Evolutionary conservation across 2,329 filamentous ascomycete genomes (phyloP).

Genomic region (Dactylellina leptospora): DNA sequence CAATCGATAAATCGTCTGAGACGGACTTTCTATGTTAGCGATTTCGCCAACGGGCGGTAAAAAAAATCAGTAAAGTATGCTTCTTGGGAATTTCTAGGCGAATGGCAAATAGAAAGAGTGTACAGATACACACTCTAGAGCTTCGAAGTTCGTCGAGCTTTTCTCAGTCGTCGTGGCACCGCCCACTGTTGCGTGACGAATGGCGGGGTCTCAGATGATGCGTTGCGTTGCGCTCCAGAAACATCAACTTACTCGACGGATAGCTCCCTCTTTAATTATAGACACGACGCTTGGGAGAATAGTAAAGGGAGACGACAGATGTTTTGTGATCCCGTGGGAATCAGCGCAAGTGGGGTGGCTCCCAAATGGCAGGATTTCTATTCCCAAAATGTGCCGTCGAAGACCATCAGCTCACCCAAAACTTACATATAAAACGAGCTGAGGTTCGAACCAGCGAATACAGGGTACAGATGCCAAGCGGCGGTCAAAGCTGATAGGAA

Average conservation of each 20-base stretch:
- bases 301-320: no score
- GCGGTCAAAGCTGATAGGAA: not conserved
- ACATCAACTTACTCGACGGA: no score
- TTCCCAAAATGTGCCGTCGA: not conserved
- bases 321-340: conserved; percentile 5
- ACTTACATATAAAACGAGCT: no score
- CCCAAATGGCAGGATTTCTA: conserved; percentile 9
- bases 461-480: no score
- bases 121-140: no score
- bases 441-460: no score
- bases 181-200: conserved; percentile 14
- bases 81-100: no score
- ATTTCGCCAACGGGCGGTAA: not conserved
- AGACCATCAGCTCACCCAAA: not conserved
- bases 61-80: not conserved
- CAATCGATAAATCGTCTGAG: conserved; percentile 1
- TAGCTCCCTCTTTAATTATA: no score
- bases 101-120: conserved; percentile 3
- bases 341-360: not conserved
- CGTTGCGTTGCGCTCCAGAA: conserved; percentile 32
- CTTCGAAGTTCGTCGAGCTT: no score
- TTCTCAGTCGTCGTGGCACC: conserved; percentile 7
- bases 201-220: conserved; percentile 52
- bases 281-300: no score
- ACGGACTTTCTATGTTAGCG: not conserved